Percentiles rank a stretch among this genome's conserved stretches.
phyloP scores from a whole-genome alignment of 169 alveolate genomes.

The Cryptosporidium meleagridis region DNA sequence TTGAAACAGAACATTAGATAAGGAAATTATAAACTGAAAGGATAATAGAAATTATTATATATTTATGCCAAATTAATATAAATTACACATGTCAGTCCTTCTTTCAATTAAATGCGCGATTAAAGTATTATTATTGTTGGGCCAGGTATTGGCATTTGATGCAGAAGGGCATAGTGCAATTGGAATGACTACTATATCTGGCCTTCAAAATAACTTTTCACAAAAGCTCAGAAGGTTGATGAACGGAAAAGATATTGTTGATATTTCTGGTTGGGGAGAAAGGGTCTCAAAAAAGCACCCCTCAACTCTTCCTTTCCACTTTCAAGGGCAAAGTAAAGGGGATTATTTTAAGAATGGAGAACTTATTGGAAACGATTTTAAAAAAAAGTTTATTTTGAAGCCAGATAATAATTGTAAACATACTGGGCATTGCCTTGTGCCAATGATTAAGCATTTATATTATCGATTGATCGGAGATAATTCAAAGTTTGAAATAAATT shows the following conservation, averaged over 20 bases:
- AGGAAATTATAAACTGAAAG: neutral
- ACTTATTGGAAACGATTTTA: neutral
- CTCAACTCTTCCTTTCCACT: constrained; percentile 70
- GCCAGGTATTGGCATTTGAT: constrained; percentile 71
- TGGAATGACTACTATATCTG: constrained; percentile 79
- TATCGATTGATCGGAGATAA: constrained; percentile 39
- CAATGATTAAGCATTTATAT: constrained; percentile 59
- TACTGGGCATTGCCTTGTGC: constrained; percentile 39
- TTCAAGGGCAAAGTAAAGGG: constrained; percentile 35
- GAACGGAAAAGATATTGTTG: constrained; percentile 78
- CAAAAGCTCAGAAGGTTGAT: constrained; percentile 73
- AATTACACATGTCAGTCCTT: constrained; percentile 1
- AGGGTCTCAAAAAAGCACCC: constrained; percentile 72
- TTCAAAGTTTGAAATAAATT: constrained; percentile 15
- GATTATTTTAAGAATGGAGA: neutral
- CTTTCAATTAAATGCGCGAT: neutral
- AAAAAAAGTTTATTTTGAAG: neutral
- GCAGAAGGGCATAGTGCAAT: constrained; percentile 79
- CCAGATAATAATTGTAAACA: neutral
- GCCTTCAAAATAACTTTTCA: constrained; percentile 53
- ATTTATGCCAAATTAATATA: neutral
- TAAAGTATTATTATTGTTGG: neutral
- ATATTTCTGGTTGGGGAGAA: constrained; percentile 77
- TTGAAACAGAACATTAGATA: neutral
- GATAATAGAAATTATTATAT: neutral